Evolutionary conservation across 768 basidiomycete genomes (phyloP), one percentile per base, ranked within the genome.

Genomic region (Pleurotus pulmonarius): DNA sequence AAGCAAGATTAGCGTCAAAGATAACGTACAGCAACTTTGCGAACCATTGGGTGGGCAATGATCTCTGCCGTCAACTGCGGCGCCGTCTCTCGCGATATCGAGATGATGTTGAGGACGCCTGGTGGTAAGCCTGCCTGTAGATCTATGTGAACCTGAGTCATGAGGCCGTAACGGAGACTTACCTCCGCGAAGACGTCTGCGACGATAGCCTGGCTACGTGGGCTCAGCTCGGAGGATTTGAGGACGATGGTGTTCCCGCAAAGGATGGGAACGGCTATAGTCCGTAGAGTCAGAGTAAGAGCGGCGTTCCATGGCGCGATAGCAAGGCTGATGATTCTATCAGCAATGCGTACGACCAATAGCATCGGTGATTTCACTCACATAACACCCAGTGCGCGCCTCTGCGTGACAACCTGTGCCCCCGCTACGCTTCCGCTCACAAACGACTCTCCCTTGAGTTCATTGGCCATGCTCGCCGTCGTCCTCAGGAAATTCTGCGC

Each of bases 301-400:
- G 83, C 80, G 2, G 77, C 78, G 60, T 85, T 85, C 83, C 83
- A 85, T 0, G 83, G 82, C 1, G 77, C 72, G 2, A 83, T 80
- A 3, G 77, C 75, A 53, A 82, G 73, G 18, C 82, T 83, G 58
- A 24, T 24, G 15, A 41, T 29, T 12, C 8, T 18, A 29, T 29
- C 29, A 29, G 26, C 26, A 29, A 8, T 29, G 29, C 29, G 29
- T 29, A 29, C 1, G 9, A 2, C 1, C 29, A 8, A 29, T 29
- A 9, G 29, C 29, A 29, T 24, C 46, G 34, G 16, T 5, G 25
- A 55, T 43, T 20, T n/a, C 6, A 72, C 77, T 44, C 56, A 82
- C 83, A 81, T 65, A 11, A 82, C 83, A 3, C 83, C 83, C 60
- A 75, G 72, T 1, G 83, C 76, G 22, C 81, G 65, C 26, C 75